Evolutionary conservation across 148 eudicot genomes (phyloP), one percentile per base, ranked within the genome.

Genomic region (Rhododendron vialii): DNA sequence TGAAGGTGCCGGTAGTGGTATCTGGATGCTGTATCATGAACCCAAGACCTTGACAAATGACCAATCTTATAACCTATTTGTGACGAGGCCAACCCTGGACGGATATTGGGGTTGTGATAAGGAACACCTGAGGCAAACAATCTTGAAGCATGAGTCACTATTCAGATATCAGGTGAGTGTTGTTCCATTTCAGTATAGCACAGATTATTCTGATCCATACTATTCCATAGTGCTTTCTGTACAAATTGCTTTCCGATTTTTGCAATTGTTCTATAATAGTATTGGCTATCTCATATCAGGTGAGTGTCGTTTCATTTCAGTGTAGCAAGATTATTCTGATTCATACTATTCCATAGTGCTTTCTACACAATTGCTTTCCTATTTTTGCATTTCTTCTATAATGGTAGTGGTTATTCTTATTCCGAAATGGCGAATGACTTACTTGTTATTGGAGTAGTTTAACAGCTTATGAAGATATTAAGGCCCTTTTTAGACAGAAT

Each of bases 141-240:
- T 92, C 48, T 86, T 92, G 82, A 86, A 88, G 87, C 93, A 92
- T 82, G 93, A 92, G 77, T 74, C 86, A 1, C 83, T 86, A 41
- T 92, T 92, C 85, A 92, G 85, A 74, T 82, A 89, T 82, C 93
- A 92, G 93, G 93, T 90, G 82, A 43, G 38, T 38, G 30, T 76
- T 13, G 1, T 63, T 78, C 43, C 38, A 28, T 8, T 67, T 55
- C 65, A 38, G 47, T 78, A 47, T 45, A 78, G 53, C 50, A 36
- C 5, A 22, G 30, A 18, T 78, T 3, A 43, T 14, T 24, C 33
- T 78, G 30, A 78, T 43, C 24, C 14, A 41, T 36, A 22, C 33
- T 45, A 7, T 38, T 43, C 43, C 28, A 9, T 36, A 8, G 43
- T 35, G 33, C 50, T 3, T 73, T 51, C 36, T 48, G 30, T 13